Evolutionary conservation across 495 filamentous ascomycete species (phyloP).

Genomic region (Pseudoneurospora amorphoporcata): DNA sequence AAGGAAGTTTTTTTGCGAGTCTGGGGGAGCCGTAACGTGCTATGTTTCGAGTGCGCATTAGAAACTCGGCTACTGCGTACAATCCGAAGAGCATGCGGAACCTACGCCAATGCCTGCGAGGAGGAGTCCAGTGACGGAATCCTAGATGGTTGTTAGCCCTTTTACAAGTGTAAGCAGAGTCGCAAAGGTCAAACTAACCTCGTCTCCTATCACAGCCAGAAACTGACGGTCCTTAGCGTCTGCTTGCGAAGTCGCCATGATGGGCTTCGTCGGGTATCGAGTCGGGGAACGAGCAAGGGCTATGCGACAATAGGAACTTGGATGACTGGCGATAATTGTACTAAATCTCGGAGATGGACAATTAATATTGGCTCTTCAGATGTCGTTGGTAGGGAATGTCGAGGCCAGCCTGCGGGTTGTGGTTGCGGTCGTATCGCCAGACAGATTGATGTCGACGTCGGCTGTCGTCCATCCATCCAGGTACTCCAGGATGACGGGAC

Average conservation of each 20-base stretch:
- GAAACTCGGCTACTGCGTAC: not conserved
- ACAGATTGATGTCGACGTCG: not conserved
- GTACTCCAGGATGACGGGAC: not conserved
- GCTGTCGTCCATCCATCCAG: not conserved
- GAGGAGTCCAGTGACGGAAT: constrained; percentile 88
- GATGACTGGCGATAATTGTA: not conserved
- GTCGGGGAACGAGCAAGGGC: not conserved
- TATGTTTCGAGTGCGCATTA: constrained; percentile 6
- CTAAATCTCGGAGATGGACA: not conserved
- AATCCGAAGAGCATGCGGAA: not conserved
- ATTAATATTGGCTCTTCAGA: not conserved
- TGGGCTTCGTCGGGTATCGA: not conserved
- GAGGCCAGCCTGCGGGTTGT: not conserved
- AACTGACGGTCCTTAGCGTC: constrained; percentile 87
- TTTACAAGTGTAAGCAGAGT: not conserved
- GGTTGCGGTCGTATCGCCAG: not conserved
- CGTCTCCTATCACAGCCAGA: constrained; percentile 94
- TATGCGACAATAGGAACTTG: not conserved
- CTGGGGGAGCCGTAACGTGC: constrained; percentile 47
- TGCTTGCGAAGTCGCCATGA: constrained; percentile 42
- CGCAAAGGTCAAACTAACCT: constrained; percentile 44
- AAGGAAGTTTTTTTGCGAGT: constrained; percentile 92
- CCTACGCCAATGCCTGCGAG: constrained; percentile 91
- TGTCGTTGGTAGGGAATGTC: not conserved
- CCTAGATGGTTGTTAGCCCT: constrained; percentile 45